Evolutionary conservation across 139 green algal species (phyloP).

Genomic region (Pseudopediastrum boryanum): DNA sequence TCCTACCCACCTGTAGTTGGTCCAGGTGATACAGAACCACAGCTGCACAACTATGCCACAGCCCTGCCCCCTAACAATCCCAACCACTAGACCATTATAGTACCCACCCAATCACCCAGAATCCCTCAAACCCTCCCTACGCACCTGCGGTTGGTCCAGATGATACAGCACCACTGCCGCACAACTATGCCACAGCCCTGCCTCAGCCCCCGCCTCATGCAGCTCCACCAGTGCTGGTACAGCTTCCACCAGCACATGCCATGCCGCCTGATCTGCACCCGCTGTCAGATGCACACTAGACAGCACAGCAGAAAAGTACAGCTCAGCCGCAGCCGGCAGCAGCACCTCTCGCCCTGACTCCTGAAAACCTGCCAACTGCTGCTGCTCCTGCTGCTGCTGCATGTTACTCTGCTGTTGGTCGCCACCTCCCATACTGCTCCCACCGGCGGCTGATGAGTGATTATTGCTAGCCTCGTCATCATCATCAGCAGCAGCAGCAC

Average conservation of each 20-base stretch:
- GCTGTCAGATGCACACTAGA: slow-evolving; percentile 42
- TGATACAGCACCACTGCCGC: slow-evolving; percentile 45
- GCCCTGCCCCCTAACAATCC: no score
- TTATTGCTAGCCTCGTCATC: no score
- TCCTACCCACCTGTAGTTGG: no score
- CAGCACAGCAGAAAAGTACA: slow-evolving; percentile 14
- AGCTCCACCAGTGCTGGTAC: slow-evolving; percentile 29
- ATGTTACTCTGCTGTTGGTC: slow-evolving; percentile 6
- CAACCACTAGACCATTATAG: neutral
- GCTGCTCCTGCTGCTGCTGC: slow-evolving; percentile 7
- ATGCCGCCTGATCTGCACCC: slow-evolving; percentile 30
- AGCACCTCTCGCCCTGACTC: no score
- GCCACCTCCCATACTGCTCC: neutral
- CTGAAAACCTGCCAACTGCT: no score
- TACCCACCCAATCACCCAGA: neutral
- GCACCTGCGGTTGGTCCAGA: slow-evolving; percentile 35
- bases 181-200: slow-evolving; percentile 40
- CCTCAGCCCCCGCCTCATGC: slow-evolving; percentile 39
- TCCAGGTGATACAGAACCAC: no score
- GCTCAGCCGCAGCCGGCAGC: slow-evolving; percentile 9
- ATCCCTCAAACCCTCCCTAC: neutral
- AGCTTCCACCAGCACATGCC: slow-evolving; percentile 20
- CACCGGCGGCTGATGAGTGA: slow-evolving; percentile 9
- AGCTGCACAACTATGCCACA: no score
- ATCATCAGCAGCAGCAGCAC: no score